Conservation (phyloP, 306 rosid species). For the Sesbania bispinosa region DNA sequence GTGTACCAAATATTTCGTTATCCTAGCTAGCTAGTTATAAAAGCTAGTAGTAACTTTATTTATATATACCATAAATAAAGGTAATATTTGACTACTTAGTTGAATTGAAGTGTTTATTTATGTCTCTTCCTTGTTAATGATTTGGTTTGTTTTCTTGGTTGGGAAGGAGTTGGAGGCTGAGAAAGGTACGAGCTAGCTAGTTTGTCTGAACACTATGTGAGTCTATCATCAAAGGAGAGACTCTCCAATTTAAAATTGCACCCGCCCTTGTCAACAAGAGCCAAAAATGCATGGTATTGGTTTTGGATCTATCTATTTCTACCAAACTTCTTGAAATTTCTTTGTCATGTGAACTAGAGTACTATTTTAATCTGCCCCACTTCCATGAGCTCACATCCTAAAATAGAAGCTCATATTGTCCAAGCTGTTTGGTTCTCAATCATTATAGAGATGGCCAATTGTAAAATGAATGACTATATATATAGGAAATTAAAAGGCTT, state of each 20-base stretch:
- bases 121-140: not conserved
- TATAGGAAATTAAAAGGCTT: constrained; percentile 10
- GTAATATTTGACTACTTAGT: not conserved
- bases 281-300: constrained; percentile 30
- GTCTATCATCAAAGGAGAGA: constrained; percentile 10
- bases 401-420: constrained; percentile 42
- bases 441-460: constrained; percentile 19
- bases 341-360: constrained; percentile 39
- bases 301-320: constrained; percentile 26
- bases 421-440: constrained; percentile 20
- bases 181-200: constrained; percentile 19
- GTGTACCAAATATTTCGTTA: not conserved
- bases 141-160: constrained; percentile 23
- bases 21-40: constrained; percentile 14
- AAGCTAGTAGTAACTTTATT: not conserved
- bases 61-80: constrained; percentile 2
- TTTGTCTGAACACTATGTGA: constrained; percentile 17
- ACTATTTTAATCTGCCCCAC: constrained; percentile 48
- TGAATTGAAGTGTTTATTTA: not conserved
- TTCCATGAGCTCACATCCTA: constrained; percentile 40
- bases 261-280: constrained; percentile 29
- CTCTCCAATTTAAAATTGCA: constrained; percentile 16
- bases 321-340: constrained; percentile 24
- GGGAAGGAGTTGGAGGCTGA: not conserved
- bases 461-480: not conserved